Base-by-base conservation (phyloP, 768 basidiomycete genomes). In the Coprinopsis marcescibilis region DNA sequence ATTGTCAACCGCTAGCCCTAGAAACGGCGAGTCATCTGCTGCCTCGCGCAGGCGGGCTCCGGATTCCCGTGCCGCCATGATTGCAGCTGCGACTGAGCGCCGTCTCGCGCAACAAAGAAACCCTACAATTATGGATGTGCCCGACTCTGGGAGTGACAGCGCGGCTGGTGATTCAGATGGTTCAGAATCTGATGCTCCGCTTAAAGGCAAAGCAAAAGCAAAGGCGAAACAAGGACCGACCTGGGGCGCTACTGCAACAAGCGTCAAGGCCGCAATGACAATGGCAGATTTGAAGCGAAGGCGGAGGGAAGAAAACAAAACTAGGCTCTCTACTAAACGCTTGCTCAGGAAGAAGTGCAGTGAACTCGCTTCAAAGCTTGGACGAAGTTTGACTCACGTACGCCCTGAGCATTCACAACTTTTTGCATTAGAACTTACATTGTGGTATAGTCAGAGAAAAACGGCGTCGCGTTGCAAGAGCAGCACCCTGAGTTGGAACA, bases 401-500 rank as follows among this genome's bases (percentile, higher is more conserved):
- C 48, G 80, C 14, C 27, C 2, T 35, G 17, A 34, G 17, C 32
- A 37, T 17, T 11, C 35, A 11, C 8, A n/a, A 43, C 26, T 4
- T 23, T 3, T 50, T n/a, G 26, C 2, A 46, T 12, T 7, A 19
- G 30, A 58, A 15, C 50, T 52, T 32, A 50, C 7, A 35, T 14
- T 54, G 19, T 29, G 50, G 10, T 42, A 3, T 43, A 92, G 87
- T 79, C 85, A 5, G 89, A 91, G 63, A 87, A 75, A 57, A 71
- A 78, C 1, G 73, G 80, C 4, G 55, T 89, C 30, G 76, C 79
- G 12, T 62, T 92, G 24, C 69, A 73, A 20, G 75, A 66, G 55
- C 70, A 86, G 59, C 94, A 95, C 59, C 82, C 85, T 1, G 91
- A 95, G 57, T 75, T 96, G 26, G 68, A 63, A 47, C 76, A 84